Base-by-base conservation (phyloP, 345 rosid genomes). In the Litchi chinensis region DNA sequence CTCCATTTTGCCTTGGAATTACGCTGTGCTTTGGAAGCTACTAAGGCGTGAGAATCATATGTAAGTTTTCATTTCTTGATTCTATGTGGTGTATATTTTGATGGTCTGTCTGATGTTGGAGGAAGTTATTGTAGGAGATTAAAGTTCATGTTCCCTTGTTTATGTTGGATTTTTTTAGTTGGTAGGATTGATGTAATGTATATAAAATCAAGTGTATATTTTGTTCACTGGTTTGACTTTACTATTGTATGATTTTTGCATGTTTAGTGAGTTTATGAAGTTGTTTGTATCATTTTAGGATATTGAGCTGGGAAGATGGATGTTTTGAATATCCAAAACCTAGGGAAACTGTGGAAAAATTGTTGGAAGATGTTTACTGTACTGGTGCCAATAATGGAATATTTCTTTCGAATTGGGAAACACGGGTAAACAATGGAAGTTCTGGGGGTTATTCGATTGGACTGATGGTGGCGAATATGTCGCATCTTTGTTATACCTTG, bases 221-320 rank as follows among this genome's bases (percentile, higher is more conserved):
- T 75, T 74, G 44, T 60, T 60, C 18, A 24, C 41, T 4, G 22
- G 5, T 46, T 63, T 1, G 52, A 24, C 26, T 16, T 63, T 62
- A 44, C 10, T 24, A 19, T 24, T 24, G 16, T 32, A 32, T 32
- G 37, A 32, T 32, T 76, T 76, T 37, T 4, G 6, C 48, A 2
- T 63, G 12, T 48, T 64, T 48, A 65, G 10, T 24, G 68, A 43
- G 37, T 54, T 56, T 48, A 11, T 10, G 32, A 40, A 21, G 56
- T 52, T 4, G 50, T 67, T 66, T 43, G 59, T 57, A 12, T 28
- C 32, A 39, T 24, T 86, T 71, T 87, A 91, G 95, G 89, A 62
- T 77, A 68, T 83, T 91, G 82, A 86, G 82, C 68, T 89, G 91
- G 93, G 91, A 89, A 82, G 93, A 91, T 80, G 91, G 93, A 22